Base-by-base conservation (phyloP, 306 rosid genomes). In the Ziziphus jujuba region DNA sequence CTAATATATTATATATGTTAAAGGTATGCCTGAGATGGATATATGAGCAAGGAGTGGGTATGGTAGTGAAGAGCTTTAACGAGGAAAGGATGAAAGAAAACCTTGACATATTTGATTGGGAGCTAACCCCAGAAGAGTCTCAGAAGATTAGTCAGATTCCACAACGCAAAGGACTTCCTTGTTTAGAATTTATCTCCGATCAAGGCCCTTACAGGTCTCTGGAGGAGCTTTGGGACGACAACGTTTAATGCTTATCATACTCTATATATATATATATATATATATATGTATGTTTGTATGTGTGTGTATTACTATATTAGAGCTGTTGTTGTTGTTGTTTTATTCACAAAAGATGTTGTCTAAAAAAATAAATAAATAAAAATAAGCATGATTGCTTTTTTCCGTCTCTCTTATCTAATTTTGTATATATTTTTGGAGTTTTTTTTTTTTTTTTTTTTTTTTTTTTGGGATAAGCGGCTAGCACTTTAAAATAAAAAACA, bases 11-110 rank as follows among this genome's bases (percentile, higher is more conserved):
- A 50, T 50, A 20, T 50, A 50, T 50, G 6, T 50, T 14, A 5
- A 16, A 81, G 89, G 80, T 85, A 57, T 79, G 83, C 55, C 72
- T 85, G 24, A 76, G 90, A 50, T 85, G 90, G 90, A 65, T 36
- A 21, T 71, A 73, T 70, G 85, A 85, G 69, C 84, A 73, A 75
- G 88, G 86, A 22, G 75, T 74, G 45, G 77, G 87, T 70, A 71
- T 78, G 19, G 57, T 80, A 67, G 79, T 63, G 8, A 84, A 70
- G 65, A 84, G 88, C 61, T 80, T 77, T 73, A 78, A 84, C 78
- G 80, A 76, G 67, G 84, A 78, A 69, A 80, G 86, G 80, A 87
- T 84, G 84, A 80, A 69, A 61, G 77, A 74, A 59, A 87, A 84
- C 68, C 54, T 77, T 49, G 77, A 80, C 3, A 84, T 84, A 70